Evolutionary conservation across 2,329 filamentous ascomycete genomes (phyloP), one percentile per base, ranked within the genome.

Genomic region (Paecilomyces sp.): DNA sequence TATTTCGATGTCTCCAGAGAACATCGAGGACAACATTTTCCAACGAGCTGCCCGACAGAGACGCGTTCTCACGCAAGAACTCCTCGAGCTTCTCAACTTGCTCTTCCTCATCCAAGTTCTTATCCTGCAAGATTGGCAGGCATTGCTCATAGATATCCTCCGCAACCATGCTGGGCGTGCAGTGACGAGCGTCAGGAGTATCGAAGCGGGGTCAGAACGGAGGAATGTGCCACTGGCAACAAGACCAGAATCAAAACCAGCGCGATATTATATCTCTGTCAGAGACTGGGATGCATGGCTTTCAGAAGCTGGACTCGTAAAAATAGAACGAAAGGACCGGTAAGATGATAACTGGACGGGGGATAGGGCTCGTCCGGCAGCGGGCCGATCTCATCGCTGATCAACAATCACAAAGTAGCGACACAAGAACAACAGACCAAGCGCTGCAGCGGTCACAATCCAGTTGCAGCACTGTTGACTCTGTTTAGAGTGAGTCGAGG

Each of bases 101-200:
- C 72, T 96, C 92, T 76, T 97, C 92, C 62, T 96, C 92, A 66
- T 94, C 90, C 63, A 95, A 81, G 59, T 82, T 81, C 59, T 85
- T 77, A 76, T 96, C 88, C 77, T 92, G 86, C 64, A 97, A 83
- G 70, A 96, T 83, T 57, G 91, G 90, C 73, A 93, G 85, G 75
- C 91, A 95, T 70, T 92, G 83, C 68, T 96, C 91, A 81, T 93
- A 96, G 60, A 92, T 86, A 69, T 91, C 86, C 81, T 96, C 92
- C 68, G 92, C 90, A 64, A 95, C 88, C 92, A 96, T 96, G 53
- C 34, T 62, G 55, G 22, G 36, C 22, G 58, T n/a, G 18, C 34
- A 28, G 33, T n/a, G 41, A 54, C n/a, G 25, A 11, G 28, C 51
- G 51, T 25, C 15, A 53, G 51, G 28, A 30, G 28, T 25, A 53